Evolutionary conservation across 371 early-diverging fungal genomes (phyloP).

Genomic region (Nematocida sp.): DNA sequence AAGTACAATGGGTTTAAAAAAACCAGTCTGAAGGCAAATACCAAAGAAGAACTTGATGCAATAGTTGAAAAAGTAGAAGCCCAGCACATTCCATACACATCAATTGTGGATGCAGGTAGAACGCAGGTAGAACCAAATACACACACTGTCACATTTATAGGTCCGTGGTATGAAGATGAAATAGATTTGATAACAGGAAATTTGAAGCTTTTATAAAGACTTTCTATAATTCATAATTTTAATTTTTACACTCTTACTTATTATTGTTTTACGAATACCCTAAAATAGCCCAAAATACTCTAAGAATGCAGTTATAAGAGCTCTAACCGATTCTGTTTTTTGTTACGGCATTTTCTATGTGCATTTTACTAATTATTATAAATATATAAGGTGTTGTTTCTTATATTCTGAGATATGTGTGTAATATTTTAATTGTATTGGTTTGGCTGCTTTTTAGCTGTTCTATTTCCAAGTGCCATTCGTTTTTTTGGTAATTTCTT

Average conservation of each 20-base stretch:
- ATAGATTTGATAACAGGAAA: slow-evolving; percentile 47
- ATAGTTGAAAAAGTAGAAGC: slow-evolving; percentile 25
- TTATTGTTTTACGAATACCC: no score
- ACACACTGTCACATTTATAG: slow-evolving; percentile 86
- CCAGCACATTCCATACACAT: slow-evolving; percentile 32
- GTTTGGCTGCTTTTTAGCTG: no score
- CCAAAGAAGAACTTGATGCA: slow-evolving; percentile 52
- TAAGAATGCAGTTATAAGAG: no score
- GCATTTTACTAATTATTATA: no score
- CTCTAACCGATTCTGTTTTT: no score
- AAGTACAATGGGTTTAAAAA: slow-evolving; percentile 61
- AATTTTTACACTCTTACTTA: no score
- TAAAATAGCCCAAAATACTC: no score
- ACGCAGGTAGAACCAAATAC: slow-evolving; percentile 93
- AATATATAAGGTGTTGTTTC: no score
- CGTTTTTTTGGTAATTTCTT: not conserved
- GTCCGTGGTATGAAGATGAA: slow-evolving; percentile 73
- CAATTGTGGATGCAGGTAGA: slow-evolving; percentile 80
- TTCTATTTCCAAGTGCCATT: not conserved
- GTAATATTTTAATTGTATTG: no score
- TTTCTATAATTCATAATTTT: no score
- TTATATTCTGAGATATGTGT: no score
- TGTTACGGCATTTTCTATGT: no score
- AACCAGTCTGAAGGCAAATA: slow-evolving; percentile 60
- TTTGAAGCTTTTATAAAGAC: slow-evolving; percentile 50